Evolutionary conservation across 805 yeast genomes (phyloP).

Genomic region (Clavispora carvajalis): DNA sequence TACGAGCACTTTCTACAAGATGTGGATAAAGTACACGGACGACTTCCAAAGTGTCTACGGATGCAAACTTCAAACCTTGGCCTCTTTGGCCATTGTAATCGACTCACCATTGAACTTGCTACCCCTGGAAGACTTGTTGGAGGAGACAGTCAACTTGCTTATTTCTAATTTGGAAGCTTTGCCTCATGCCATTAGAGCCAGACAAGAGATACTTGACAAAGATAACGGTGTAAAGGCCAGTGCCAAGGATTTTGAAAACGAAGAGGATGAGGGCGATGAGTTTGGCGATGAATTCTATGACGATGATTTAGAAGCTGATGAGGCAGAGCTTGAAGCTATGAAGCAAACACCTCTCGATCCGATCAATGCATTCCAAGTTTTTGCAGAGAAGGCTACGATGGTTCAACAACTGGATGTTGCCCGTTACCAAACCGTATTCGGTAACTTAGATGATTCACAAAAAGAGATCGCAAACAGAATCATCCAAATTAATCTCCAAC

Average conservation of each 20-base stretch:
- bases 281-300: conserved; percentile 20
- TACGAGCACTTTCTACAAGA: conserved; percentile 34
- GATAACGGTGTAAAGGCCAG: conserved; percentile 31
- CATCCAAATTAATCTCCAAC: conserved; percentile 18
- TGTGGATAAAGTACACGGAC: conserved; percentile 45
- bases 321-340: conserved; percentile 77
- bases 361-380: conserved; percentile 63
- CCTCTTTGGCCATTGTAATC: conserved; percentile 35
- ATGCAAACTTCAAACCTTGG: conserved; percentile 47
- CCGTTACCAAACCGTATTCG: conserved; percentile 46
- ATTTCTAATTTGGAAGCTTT: conserved; percentile 38
- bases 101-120: conserved; percentile 25
- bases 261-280: conserved; percentile 27
- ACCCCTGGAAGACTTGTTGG: conserved; percentile 28
- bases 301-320: conserved; percentile 48
- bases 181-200: conserved; percentile 46
- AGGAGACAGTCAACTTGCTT: conserved; percentile 36
- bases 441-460: conserved; percentile 32
- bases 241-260: conserved; percentile 17
- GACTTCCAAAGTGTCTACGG: conserved; percentile 51
- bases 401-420: conserved; percentile 45
- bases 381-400: conserved; percentile 48
- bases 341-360: conserved; percentile 75
- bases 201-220: conserved; percentile 38
- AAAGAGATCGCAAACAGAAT: conserved; percentile 27